Base-by-base conservation (phyloP, 305 asterid genomes). In the Solanum hybrid region DNA sequence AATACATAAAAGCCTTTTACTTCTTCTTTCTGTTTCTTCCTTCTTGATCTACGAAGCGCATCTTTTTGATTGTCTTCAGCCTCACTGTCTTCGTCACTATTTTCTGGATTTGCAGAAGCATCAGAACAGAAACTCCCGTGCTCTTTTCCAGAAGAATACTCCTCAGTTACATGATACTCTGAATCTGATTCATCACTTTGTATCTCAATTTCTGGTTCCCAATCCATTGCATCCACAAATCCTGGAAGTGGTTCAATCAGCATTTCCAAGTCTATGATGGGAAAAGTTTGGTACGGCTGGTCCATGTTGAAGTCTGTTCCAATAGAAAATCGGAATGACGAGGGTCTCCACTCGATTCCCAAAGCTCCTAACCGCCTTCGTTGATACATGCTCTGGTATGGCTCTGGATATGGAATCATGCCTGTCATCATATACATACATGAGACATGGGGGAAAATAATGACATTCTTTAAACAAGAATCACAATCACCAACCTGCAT, bases 331-430 rank as follows among this genome's bases (percentile, higher is more conserved):
- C 95, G 96, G 87, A 96, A 88, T 81, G 98, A 92, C 34, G 99
- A 90, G 82, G 97, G 99, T 81, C 98, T 97, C 99, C 99, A 97
- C 93, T 97, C 99, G 37, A 95, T 92, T 88, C 99, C 99, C 90
- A 96, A 94, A 88, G 97, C 98, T 92, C 99, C 99, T 40, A 96
- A 93, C 85, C 99, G 95, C 89, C 99, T 93, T 90, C 89, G 92
- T 93, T 97, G 99, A 90, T 94, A 97, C 96, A 88, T 92, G 92
- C 97, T 96, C 93, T 97, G 99, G 91, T 96, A 97, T 84, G 99
- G 98, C 92, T 96, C 99, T 35, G 98, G 95, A 90, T 97, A 97
- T 86, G 99, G 99, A 90, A 97, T 94, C 96, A 96, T 94, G 91
- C 94, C 99, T 97, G 87, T 87, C 75, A 91, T 89, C 85, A 85